A percentile compares a stretch with the other conserved stretches of the same genome.
Evolutionary conservation across 1,284 basidiomycete species (phyloP).

Genomic region (Phylloporus sp.): DNA sequence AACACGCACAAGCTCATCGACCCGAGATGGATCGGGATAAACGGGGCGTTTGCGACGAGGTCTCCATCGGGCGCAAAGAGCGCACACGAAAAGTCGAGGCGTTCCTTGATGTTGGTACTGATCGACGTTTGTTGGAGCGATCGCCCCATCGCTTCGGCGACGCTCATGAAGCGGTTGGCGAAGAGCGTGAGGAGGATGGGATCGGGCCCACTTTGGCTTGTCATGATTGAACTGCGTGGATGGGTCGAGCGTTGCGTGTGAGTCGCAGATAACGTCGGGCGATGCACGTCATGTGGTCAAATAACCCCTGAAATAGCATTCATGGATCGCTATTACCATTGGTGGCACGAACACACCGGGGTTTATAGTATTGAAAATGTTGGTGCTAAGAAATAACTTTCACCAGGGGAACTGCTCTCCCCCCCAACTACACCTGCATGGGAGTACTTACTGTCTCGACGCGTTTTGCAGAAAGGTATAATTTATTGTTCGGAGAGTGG

Average conservation of each 20-base stretch:
- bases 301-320: constrained; percentile 3
- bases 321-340: no score
- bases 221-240: constrained; percentile 22
- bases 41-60: constrained; percentile 90
- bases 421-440: no score
- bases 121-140: constrained; percentile 90
- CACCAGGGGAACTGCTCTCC: no score
- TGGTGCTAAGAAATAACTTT: no score
- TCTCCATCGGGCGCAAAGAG: constrained; percentile 91
- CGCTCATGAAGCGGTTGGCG: constrained; percentile 91
- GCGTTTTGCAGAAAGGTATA: no score
- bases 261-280: background rate
- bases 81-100: constrained; percentile 89
- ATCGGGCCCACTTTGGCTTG: constrained; percentile 54
- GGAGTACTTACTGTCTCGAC: no score
- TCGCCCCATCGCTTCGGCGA: constrained; percentile 92
- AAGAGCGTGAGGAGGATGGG: constrained; percentile 90
- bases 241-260: no score
- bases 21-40: constrained; percentile 81
- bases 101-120: constrained; percentile 90
- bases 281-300: constrained; percentile 12
- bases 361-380: no score
- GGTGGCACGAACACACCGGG: no score
- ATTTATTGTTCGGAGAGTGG: no score
- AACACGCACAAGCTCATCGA: constrained; percentile 82